Percentiles rank a stretch among this genome's conserved stretches.
phyloP scores from a whole-genome alignment of 2,329 filamentous ascomycete genomes.

The Metarhizium humberi region DNA sequence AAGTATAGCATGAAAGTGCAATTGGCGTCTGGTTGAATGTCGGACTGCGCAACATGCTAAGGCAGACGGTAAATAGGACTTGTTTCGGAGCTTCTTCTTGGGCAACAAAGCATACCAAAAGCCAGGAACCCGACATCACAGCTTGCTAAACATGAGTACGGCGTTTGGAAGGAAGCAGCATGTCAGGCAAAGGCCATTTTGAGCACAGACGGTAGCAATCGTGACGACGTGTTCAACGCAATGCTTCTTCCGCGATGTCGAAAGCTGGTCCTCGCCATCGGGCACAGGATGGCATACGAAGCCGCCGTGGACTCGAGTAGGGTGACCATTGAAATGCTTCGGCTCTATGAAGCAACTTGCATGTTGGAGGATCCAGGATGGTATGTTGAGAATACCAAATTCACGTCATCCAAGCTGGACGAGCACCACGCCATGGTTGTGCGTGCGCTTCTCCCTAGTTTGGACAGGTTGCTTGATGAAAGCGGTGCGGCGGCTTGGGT shows the following conservation, averaged over 20 bases:
- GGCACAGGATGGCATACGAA: constrained; percentile 21
- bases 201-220: constrained; percentile 6
- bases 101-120: constrained; percentile 13
- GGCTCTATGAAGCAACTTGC: constrained; percentile 7
- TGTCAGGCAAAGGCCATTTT: constrained; percentile 5
- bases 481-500: background rate
- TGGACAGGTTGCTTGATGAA: constrained; percentile 1
- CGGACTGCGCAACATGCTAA: background rate
- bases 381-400: constrained; percentile 6
- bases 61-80: background rate
- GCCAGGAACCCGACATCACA: constrained; percentile 7
- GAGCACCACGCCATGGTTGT: background rate
- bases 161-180: constrained; percentile 14
- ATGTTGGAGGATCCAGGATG: constrained; percentile 8
- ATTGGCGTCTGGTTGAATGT: too few species aligned
- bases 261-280: constrained; percentile 14
- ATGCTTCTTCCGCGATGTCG: constrained; percentile 16
- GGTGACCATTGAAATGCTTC: constrained; percentile 4
- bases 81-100: constrained; percentile 15
- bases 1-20: background rate
- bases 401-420: background rate
- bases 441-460: background rate
- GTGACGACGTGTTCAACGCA: constrained; percentile 12
- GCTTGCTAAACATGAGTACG: constrained; percentile 14
- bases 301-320: constrained; percentile 7